Percentiles rank a stretch among this genome's conserved stretches.
Conservation (phyloP, 2,329 filamentous ascomycete species). For the Penicillium sp. region DNA sequence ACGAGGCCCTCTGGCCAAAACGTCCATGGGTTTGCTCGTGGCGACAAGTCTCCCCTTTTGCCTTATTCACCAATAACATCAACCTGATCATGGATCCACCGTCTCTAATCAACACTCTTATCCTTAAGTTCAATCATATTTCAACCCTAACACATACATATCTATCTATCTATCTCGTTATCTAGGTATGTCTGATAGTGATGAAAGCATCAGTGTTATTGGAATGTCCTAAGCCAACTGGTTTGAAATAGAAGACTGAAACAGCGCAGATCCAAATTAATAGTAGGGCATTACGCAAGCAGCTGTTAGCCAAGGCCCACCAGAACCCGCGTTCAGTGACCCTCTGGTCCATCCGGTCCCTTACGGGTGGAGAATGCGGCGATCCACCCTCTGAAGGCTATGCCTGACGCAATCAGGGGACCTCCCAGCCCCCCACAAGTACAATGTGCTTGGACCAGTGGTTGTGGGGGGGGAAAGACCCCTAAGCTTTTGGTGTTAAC, state of each 20-base stretch:
- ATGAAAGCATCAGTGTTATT: background rate
- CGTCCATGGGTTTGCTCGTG: conserved; percentile 5
- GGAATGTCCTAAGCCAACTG: conserved; percentile 2
- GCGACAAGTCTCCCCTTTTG: conserved; percentile 3
- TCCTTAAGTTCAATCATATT: background rate
- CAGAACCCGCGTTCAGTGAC: conserved; percentile 31
- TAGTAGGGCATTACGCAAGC: conserved; percentile 40
- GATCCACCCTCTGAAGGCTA: conserved; percentile 31
- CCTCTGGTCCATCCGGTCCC: conserved; percentile 38
- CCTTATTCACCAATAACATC: background rate
- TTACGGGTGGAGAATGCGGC: conserved; percentile 41
- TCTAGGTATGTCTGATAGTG: background rate
- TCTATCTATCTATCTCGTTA: background rate
- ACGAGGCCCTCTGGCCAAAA: background rate
- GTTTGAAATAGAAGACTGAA: conserved; percentile 23
- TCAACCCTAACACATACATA: background rate
- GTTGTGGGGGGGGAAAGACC: background rate
- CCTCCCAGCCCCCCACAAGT: background rate
- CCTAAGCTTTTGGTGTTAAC: conserved; percentile 11
- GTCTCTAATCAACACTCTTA: background rate
- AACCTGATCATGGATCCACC: background rate
- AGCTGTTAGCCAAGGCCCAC: conserved; percentile 32
- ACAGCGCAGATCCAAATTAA: conserved; percentile 37
- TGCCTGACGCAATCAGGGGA: conserved; percentile 30
- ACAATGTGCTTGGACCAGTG: conserved; percentile 10